phyloP scores from a whole-genome alignment of 2,329 filamentous ascomycete species.

The Colletotrichum sansevieriae region DNA sequence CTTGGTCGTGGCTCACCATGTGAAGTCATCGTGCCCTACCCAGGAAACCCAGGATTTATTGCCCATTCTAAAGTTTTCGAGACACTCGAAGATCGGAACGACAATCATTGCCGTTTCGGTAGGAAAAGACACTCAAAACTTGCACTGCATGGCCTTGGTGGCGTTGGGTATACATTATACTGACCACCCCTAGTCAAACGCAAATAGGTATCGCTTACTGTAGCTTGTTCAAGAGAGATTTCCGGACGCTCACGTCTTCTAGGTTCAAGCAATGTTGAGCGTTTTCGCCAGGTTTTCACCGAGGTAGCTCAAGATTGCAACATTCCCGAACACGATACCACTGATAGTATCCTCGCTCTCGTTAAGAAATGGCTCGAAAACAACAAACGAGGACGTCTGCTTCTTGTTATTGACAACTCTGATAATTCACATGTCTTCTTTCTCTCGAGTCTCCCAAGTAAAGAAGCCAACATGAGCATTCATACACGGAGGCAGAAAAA shows the following conservation, averaged over 20 bases:
- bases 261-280: slow-evolving; percentile 49
- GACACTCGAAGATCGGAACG: neutral
- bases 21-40: slow-evolving; percentile 8
- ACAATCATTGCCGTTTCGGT: fast-evolving
- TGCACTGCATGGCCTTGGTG: slow-evolving; percentile 1
- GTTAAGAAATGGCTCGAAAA: slow-evolving; percentile 49
- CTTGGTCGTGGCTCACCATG: neutral
- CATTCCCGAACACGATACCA: slow-evolving; percentile 41
- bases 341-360: slow-evolving; percentile 43
- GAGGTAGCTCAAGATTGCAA: slow-evolving; percentile 46
- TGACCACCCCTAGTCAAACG: slow-evolving; percentile 47
- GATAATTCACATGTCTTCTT: slow-evolving; percentile 40
- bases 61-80: neutral
- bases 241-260: slow-evolving; percentile 49
- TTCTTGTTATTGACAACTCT: slow-evolving; percentile 44
- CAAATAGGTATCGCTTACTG: slow-evolving; percentile 50
- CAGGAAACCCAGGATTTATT: neutral
- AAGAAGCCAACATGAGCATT: too few species aligned
- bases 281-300: slow-evolving; percentile 47
- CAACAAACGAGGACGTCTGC: slow-evolving; percentile 40
- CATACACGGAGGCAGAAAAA: slow-evolving; percentile 37
- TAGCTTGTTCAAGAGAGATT: slow-evolving; percentile 43
- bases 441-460: fast-evolving
- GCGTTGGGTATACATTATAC: slow-evolving; percentile 21
- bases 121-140: neutral